Conservation (phyloP, 1,139 yeast species). For the Sugiyamaella neomexicana region DNA sequence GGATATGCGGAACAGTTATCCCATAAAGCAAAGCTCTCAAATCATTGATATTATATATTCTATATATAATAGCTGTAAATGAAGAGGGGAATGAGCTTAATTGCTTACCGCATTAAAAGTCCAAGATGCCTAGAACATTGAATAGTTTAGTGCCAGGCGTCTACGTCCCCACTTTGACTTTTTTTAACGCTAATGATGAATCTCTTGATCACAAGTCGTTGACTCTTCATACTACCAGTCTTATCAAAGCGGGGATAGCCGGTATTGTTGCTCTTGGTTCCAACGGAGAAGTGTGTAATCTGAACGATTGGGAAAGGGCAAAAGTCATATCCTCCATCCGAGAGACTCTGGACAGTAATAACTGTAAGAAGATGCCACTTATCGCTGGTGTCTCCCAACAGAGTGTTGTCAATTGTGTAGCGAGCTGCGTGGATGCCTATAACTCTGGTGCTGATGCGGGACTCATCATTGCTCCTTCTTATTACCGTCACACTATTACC, state of each 20-base stretch:
- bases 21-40: neutral
- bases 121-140: conserved; percentile 13
- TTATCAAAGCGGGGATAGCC: conserved; percentile 16
- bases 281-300: conserved; percentile 48
- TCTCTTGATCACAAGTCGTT: conserved; percentile 12
- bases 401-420: conserved; percentile 10
- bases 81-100: neutral
- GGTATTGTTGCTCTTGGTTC: conserved; percentile 23
- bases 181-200: conserved; percentile 12
- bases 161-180: conserved; percentile 13
- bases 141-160: conserved; percentile 15
- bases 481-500: conserved; percentile 10
- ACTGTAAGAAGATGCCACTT: conserved; percentile 38
- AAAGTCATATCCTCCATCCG: conserved; percentile 39
- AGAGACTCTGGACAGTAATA: conserved; percentile 39
- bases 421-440: conserved; percentile 11
- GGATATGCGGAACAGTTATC: conserved; percentile 6
- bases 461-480: conserved; percentile 14
- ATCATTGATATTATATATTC: neutral
- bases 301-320: conserved; percentile 46
- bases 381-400: conserved; percentile 42
- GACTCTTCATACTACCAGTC: conserved; percentile 6
- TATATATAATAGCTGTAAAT: neutral
- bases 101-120: neutral
- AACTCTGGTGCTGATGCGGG: conserved; percentile 17